A percentile compares a stretch with the other conserved stretches of the same genome.
Evolutionary conservation across 202 grass and related monocot species (phyloP).

Genomic region (Dendrocalamus latiflorus): DNA sequence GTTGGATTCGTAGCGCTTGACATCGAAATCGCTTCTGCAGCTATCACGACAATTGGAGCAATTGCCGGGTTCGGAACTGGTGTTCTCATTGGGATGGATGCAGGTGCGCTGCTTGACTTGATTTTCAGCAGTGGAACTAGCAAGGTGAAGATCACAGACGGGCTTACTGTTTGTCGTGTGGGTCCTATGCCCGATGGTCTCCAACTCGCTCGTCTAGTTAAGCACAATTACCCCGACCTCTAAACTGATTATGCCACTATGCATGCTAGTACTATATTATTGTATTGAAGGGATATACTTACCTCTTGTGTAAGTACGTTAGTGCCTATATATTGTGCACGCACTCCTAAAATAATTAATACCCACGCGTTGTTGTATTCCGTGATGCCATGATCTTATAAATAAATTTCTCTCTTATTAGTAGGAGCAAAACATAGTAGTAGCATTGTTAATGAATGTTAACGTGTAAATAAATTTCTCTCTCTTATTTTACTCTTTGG

Average conservation of each 20-base stretch:
- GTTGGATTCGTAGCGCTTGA: too few relatives aligned
- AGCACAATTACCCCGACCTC: background rate
- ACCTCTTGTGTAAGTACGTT: background rate
- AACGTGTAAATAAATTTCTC: too few relatives aligned
- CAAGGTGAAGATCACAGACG: background rate
- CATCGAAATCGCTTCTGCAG: background rate
- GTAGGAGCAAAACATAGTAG: too few relatives aligned
- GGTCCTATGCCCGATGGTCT: slow-evolving; percentile 4
- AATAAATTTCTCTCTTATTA: too few relatives aligned
- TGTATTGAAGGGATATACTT: background rate
- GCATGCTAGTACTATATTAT: background rate
- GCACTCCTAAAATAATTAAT: background rate
- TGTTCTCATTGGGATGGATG: background rate
- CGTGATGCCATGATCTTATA: too few relatives aligned
- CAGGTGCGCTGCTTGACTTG: background rate
- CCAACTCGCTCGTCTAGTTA: background rate
- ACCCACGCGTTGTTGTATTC: background rate
- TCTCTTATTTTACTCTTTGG: too few relatives aligned
- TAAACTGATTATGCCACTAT: background rate
- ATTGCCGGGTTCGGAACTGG: background rate
- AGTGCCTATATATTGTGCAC: background rate
- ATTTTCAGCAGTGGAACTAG: background rate
- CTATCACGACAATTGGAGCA: background rate
- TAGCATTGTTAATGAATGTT: too few relatives aligned
- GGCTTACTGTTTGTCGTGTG: slow-evolving; percentile 1